Percentiles rank a stretch among this genome's conserved stretches.
Conservation (phyloP, 164 flowering plant genomes). For the Sextonia rubra region DNA sequence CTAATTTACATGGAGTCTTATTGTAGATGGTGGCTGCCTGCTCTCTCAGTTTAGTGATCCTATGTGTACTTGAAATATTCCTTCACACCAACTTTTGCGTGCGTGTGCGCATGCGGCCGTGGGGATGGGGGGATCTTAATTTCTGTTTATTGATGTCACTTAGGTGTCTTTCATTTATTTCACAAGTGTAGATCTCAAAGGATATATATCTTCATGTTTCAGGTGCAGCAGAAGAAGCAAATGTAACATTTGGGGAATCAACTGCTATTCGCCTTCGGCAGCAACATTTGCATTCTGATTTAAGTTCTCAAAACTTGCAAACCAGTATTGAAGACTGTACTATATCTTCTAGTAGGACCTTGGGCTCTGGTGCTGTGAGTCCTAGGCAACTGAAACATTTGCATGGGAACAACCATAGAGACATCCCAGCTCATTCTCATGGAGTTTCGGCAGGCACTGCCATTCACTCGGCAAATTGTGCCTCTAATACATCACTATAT, state of each 20-base stretch:
- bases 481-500: slow-evolving; percentile 51
- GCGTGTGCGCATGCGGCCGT: no score
- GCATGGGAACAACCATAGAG: slow-evolving; percentile 48
- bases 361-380: slow-evolving; percentile 47
- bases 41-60: no score
- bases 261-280: slow-evolving; percentile 69
- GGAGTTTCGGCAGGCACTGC: slow-evolving; percentile 37
- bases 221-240: slow-evolving; percentile 94
- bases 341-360: slow-evolving; percentile 28
- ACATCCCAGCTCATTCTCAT: slow-evolving; percentile 46
- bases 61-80: no score
- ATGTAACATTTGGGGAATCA: slow-evolving; percentile 65
- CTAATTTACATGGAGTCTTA: no score
- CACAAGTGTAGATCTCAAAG: background rate
- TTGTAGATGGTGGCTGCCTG: no score
- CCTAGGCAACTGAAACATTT: slow-evolving; percentile 54
- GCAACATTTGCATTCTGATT: slow-evolving; percentile 41
- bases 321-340: slow-evolving; percentile 38
- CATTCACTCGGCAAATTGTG: slow-evolving; percentile 47
- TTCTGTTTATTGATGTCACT: background rate
- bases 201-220: slow-evolving; percentile 10
- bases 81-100: no score
- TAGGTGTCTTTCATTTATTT: background rate
- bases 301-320: slow-evolving; percentile 32
- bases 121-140: no score